Base-by-base conservation (phyloP, 2,329 filamentous ascomycete genomes). In the Clarireedia hainanense region DNA sequence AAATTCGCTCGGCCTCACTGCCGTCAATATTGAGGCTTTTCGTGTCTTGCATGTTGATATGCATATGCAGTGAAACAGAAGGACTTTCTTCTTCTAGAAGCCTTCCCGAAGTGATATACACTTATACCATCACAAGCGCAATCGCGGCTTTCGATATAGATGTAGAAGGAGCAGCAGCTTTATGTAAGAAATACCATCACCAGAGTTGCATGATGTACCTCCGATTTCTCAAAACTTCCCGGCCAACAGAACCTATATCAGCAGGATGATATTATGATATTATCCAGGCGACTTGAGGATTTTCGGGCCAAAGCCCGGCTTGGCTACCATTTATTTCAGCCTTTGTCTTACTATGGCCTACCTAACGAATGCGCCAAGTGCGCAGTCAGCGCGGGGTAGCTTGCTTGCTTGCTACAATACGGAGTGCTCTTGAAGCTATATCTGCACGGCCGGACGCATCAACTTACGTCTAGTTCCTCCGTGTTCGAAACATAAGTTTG, bases 1-100 rank as follows among this genome's bases (percentile, higher is more conserved):
- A 43, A 6, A 43, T 10, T 17, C 10, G 17, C 40, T 5, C 40
- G 15, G 15, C 20, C 20, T 20, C 23, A 23, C 40, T 20, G 23
- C 23, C 23, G 9, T 20, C 40, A 20, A 20, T 17, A 20, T 24
- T 12, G 40, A 42, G 9, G 39, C 39, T 48, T 34, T 20, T 34
- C 9, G 15, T 20, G n/a, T 36, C 26, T n/a, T 20, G 9, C 15
- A n/a, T 34, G 20, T 20, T 6, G 20, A 37, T 36, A 45, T 50
- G 23, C 37, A 50, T 50, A 55, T 48, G 27, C 46, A 55, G 27
- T 55, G 47, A 50, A 50, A 50, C 47, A 15, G 52, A 55, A 55
- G 52, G 27, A 36, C 24, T 9, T 39, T 23, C 27, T 14, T 36
- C 27, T 50, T 55, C 52, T 45, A 45, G 52, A 55, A 50, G 20